Evolutionary conservation across 208 protist species (phyloP), one percentile per base, ranked within the genome.

Genomic region (Crithidia fasciculata): DNA sequence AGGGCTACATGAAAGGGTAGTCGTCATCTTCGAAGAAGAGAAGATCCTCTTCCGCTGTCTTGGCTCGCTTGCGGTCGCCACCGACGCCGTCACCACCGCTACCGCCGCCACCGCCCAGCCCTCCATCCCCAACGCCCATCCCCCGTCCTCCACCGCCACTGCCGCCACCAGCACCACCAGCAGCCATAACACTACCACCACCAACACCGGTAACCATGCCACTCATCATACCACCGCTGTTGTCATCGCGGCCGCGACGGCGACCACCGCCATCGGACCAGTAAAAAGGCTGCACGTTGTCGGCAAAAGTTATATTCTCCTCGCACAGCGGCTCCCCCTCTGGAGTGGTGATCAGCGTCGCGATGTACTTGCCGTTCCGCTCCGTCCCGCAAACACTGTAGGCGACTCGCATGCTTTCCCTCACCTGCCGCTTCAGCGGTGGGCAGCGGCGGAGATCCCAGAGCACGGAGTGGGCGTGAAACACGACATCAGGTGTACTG

Each of bases 271-370:
- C 63, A 0, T 65, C 76, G 36, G 72, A 16, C 59, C 60, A 47
- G 52, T 69, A 71, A 50, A 61, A 84, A 37, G 60, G 58, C 49
- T 44, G 39, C 66, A 72, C 66, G 69, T 84, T 76, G 55, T 91
- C 80, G 0, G 69, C 80, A 72, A 85, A 86, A 8, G 78, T 76
- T 18, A 82, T 77, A 49, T 91, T 95, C 3, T 69, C 63, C 13
- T 82, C 70, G 36, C 49, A 72, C 7, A 95, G 59, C 13, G 88
- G 80, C 43, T 59, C 79, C 64, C 84, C 86, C 43, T 92, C 81
- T 0, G 77, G 44, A 0, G 70, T 78, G 9, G 90, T 95, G 73
- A 95, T 87, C 36, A 95, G 79, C 19, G 90, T 91, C 12, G 88
- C 90, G 16, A 89, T 72, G 67, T 87, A 84, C 74, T 85, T 88